phyloP scores from a whole-genome alignment of 257 asterid genomes.

The Plantago major region DNA sequence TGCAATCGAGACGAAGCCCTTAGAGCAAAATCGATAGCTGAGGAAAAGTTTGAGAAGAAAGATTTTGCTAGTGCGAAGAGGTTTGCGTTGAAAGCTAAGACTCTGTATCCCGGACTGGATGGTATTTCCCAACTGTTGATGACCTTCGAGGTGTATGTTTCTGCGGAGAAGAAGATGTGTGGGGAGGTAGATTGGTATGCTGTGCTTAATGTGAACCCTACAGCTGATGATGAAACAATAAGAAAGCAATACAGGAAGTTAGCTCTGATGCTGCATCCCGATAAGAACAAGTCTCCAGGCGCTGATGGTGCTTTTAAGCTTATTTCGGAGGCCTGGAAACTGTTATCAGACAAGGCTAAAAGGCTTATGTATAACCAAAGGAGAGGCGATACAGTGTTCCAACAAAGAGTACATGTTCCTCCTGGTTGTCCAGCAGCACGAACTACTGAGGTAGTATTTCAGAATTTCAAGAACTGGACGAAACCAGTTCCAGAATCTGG shows the following conservation, averaged over 20 bases:
- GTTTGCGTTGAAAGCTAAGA: slow-evolving; percentile 9
- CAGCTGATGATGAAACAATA: not conserved
- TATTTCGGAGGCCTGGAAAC: not conserved
- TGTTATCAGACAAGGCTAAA: not conserved
- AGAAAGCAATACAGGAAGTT: slow-evolving; percentile 9
- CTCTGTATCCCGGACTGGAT: not conserved
- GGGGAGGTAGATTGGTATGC: slow-evolving; percentile 10
- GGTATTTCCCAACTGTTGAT: slow-evolving; percentile 5
- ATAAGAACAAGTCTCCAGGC: not conserved
- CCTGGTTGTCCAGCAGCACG: not conserved
- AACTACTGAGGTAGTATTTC: not conserved
- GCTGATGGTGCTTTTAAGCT: slow-evolving; percentile 12
- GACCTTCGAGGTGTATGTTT: not conserved
- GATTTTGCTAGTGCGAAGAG: slow-evolving; percentile 4
- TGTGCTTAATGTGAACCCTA: slow-evolving; percentile 1
- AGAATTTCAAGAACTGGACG: not conserved
- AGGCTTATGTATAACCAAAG: slow-evolving; percentile 7
- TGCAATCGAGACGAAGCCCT: slow-evolving; percentile 10
- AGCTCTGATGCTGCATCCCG: slow-evolving; percentile 11
- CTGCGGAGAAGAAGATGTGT: not conserved
- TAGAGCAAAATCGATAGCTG: slow-evolving; percentile 7
- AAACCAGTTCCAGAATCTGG: not conserved
- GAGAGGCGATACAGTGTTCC: not conserved
- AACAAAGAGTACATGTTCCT: not conserved
- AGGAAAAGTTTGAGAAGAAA: slow-evolving; percentile 3